phyloP scores from a whole-genome alignment of 2,329 filamentous ascomycete genomes.

The Scytalidium lignicola region DNA sequence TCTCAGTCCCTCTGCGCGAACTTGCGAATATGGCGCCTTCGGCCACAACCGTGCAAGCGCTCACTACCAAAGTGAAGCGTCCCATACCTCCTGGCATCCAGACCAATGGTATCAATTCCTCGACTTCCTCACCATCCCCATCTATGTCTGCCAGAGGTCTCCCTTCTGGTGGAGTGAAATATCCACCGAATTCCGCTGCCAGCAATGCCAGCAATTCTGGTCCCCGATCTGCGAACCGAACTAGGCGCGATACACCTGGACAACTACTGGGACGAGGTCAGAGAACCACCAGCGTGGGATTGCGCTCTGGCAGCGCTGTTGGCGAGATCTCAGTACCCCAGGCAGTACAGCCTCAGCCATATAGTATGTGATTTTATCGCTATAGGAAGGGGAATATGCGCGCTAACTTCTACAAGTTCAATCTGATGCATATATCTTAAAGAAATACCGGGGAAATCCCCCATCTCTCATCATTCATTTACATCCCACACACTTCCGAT shows the following conservation, averaged over 20 bases:
- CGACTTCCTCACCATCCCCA: slow-evolving; percentile 47
- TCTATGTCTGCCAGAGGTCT: slow-evolving; percentile 50
- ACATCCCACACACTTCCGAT: slow-evolving; percentile 79
- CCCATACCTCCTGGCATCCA: slow-evolving; percentile 57
- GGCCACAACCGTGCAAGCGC: slow-evolving; percentile 20
- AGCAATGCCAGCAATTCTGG: slow-evolving; percentile 37
- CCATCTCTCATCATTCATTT: slow-evolving; percentile 86
- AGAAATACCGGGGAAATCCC: slow-evolving; percentile 65
- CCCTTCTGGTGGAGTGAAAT: slow-evolving; percentile 42
- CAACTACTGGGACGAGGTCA: slow-evolving; percentile 42
- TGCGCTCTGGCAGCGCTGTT: slow-evolving; percentile 43
- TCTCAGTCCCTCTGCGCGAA: neutral
- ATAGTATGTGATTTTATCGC: slow-evolving; percentile 36
- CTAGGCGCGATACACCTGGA: slow-evolving; percentile 50
- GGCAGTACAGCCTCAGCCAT: slow-evolving; percentile 43
- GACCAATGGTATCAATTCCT: slow-evolving; percentile 35
- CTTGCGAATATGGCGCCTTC: slow-evolving; percentile 24
- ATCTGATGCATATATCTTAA: slow-evolving; percentile 73
- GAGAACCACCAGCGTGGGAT: slow-evolving; percentile 42
- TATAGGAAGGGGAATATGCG: slow-evolving; percentile 15
- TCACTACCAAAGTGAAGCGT: slow-evolving; percentile 58
- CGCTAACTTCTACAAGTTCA: slow-evolving; percentile 50
- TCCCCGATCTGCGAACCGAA: slow-evolving; percentile 49
- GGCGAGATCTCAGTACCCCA: slow-evolving; percentile 36
- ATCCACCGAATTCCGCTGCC: slow-evolving; percentile 41